Conservation (phyloP, 352 stramenopile genomes). For the Globisporangium spiculum region DNA sequence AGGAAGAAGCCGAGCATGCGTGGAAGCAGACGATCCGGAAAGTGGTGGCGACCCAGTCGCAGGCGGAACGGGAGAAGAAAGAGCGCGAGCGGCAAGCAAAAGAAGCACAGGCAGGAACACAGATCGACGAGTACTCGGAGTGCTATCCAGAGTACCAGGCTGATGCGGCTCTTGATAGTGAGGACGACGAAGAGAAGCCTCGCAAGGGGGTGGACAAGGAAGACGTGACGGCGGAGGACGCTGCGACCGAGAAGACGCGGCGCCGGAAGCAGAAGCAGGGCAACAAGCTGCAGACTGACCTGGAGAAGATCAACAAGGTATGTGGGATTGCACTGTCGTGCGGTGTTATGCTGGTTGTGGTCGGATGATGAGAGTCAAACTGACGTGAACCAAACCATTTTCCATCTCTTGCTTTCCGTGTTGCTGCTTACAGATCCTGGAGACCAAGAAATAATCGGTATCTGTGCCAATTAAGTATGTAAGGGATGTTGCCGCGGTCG, state of each 20-base stretch:
- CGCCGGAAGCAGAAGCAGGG: constrained; percentile 66
- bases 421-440: neutral
- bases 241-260: constrained; percentile 28
- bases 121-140: constrained; percentile 57
- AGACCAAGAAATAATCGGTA: constrained; percentile 6
- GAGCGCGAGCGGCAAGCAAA: constrained; percentile 37
- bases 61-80: constrained; percentile 36
- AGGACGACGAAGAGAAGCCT: constrained; percentile 60
- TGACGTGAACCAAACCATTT: neutral
- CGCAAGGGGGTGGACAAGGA: constrained; percentile 29
- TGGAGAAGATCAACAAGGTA: constrained; percentile 78
- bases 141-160: constrained; percentile 49
- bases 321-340: constrained; percentile 10
- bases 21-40: constrained; percentile 66
- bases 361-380: neutral
- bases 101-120: constrained; percentile 31
- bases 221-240: constrained; percentile 21
- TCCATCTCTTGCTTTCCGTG: neutral
- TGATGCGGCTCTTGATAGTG: constrained; percentile 39
- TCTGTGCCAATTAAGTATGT: neutral
- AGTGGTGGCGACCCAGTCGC: constrained; percentile 43
- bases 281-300: constrained; percentile 64
- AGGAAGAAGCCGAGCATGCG: constrained; percentile 38
- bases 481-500: neutral
- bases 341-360: neutral